phyloP scores from a whole-genome alignment of 306 rosid species.

The Fragaria iinumae region DNA sequence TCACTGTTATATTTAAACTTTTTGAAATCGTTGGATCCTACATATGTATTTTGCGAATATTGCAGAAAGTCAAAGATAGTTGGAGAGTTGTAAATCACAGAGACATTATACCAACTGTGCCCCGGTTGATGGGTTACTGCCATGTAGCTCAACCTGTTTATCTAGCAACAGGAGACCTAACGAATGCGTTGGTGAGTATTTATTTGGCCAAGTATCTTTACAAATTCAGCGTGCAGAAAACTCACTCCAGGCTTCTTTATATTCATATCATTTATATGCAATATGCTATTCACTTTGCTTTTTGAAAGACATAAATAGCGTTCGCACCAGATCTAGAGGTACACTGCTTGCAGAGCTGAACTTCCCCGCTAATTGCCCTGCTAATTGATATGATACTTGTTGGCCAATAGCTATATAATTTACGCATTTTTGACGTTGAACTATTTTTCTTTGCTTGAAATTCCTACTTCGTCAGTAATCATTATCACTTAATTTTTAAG shows the following conservation, averaged over 20 bases:
- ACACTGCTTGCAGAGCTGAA: background rate
- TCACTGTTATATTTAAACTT: background rate
- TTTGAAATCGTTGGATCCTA: background rate
- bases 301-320: background rate
- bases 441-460: background rate
- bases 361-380: background rate
- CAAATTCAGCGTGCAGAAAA: background rate
- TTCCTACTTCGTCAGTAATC: background rate
- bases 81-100: constrained; percentile 99
- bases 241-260: background rate
- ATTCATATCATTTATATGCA: background rate
- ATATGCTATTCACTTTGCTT: background rate
- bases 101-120: constrained; percentile 93
- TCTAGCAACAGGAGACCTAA: constrained; percentile 72
- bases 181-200: constrained; percentile 61
- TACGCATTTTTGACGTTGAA: background rate
- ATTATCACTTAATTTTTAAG: background rate
- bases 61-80: constrained; percentile 95
- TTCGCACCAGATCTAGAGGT: background rate
- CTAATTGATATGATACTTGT: background rate
- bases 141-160: constrained; percentile 92
- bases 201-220: background rate
- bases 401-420: background rate
- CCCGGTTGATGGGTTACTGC: constrained; percentile 97
- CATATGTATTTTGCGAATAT: constrained; percentile 33